Base-by-base conservation (phyloP, 83 land plant species). In the Larix sibirica region DNA sequence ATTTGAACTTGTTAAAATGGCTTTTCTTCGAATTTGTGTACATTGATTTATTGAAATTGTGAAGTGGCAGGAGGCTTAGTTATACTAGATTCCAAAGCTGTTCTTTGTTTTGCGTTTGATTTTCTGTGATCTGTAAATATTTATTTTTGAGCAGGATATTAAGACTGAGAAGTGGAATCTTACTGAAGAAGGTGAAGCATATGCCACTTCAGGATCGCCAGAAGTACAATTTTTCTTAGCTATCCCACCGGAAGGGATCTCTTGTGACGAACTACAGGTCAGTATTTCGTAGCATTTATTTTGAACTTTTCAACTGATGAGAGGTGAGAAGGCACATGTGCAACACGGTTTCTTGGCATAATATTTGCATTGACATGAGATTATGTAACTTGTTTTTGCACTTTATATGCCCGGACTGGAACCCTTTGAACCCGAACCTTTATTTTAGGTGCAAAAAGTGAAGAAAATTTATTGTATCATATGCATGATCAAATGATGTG, bases 171-270 rank as follows among this genome's bases (percentile, higher is more conserved):
- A 68, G 17, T 95, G 94, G 96, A 90, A 89, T 23, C 92, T 97
- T n/a, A 94, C 94, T 1, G 88, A 90, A 33, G 99, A 97, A 78
- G 99, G 98, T 13, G 82, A 90, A 24, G 26, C 17, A 13, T 97
- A 94, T 79, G 89, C 93, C 1, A 81, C 62, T 17, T 40, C 83
- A 26, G 97, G 98, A 13, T 94, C 99, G 24, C 98, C 95, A 13
- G 99, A 97, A 87, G 86, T 86, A 8, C 98, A 90, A 63, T 82
- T 97, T 24, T 97, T 92, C 63, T 42, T 66, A 38, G 96, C 98
- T 9, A 86, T 97, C 9, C 99, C 99, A 2, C 86, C 90, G 2
- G 98, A 94, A 74, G 96, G 98, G 17, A 94, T 97, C 54, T 80
- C 97, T 6, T 59, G 62, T 23, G 89, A 84, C n/a, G 96, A 90